Evolutionary conservation across 305 asterid genomes (phyloP), one percentile per base, ranked within the genome.

Genomic region (Coffea humblotiana): DNA sequence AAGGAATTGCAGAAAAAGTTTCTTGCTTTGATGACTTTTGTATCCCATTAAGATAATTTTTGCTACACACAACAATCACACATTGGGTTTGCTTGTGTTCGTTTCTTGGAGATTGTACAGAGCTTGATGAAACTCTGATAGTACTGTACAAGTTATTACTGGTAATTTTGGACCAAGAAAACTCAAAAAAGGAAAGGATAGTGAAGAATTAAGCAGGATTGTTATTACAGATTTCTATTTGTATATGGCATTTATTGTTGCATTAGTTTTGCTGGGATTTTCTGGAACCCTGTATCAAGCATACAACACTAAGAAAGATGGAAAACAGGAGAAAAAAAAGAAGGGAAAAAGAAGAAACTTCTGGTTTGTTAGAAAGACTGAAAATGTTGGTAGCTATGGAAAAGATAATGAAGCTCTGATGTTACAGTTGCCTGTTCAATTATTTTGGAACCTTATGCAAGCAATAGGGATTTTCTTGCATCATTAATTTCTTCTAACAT

Each of bases 361-460:
- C 51, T 72, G 78, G 54, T 79, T 51, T 63, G 56, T 74, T 49
- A 16, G 3, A 47, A 56, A n/a, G 74, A 35, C 27, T 35, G 63
- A 45, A 47, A 75, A 61, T 25, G n/a, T 67, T 77, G 32, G 45
- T 51, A 7, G 7, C n/a, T n/a, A n/a, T n/a, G n/a, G 15, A 32
- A 61, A 27, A 32, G 35, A 66, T 49, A 27, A 16, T 18, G 35
- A 4, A 56, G n/a, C 80, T 32, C 21, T 58, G 21, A 69, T 47
- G 8, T 15, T 75, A 27, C 56, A 16, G 43, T 65, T 48, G 71
- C 35, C 32, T 9, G 25, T 49, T 16, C 65, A 66, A 49, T 29
- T 32, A 23, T 64, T n/a, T 25, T 6, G 2, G 68, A 67, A 52
- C 67, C n/a, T 25, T 51, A 66, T n/a, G 48, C 6, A 32, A 54